Conservation (phyloP, 768 basidiomycete genomes). For the Tricholoma saponaceum region DNA sequence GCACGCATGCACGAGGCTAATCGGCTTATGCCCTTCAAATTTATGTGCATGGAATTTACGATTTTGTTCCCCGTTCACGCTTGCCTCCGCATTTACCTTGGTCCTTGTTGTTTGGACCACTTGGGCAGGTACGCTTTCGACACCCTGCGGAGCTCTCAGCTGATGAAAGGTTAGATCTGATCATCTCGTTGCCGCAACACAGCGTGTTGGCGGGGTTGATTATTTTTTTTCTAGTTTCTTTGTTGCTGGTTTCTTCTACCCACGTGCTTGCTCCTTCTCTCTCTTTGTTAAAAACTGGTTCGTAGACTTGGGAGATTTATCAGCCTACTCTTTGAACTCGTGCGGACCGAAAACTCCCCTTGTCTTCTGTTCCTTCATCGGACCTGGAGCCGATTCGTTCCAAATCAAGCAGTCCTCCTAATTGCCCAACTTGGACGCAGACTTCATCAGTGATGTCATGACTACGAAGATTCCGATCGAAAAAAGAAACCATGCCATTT, state of each 20-base stretch:
- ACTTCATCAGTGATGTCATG: neutral
- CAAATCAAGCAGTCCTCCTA: neutral
- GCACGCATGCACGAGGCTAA: neutral
- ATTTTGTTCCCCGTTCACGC: neutral
- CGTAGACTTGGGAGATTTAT: neutral
- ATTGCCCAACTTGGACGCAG: neutral
- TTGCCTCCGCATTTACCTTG: neutral
- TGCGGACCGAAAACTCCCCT: neutral
- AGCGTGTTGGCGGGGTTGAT: slow-evolving; percentile 1
- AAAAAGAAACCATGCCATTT: neutral
- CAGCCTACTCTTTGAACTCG: neutral
- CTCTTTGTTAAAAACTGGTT: neutral
- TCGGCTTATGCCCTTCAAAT: neutral
- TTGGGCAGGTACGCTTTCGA: neutral
- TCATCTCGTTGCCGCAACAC: neutral
- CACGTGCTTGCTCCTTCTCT: neutral
- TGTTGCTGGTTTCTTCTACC: neutral
- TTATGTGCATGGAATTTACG: neutral
- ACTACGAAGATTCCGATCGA: neutral
- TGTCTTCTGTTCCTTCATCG: neutral
- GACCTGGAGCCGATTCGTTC: neutral
- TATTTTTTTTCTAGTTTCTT: neutral
- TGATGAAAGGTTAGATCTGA: neutral
- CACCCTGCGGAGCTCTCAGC: neutral
- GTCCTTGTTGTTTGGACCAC: neutral